Percentiles rank a stretch among this genome's conserved stretches.
phyloP scores from a whole-genome alignment of 2,329 filamentous ascomycete species.

The Knoxdaviesia capensis region DNA sequence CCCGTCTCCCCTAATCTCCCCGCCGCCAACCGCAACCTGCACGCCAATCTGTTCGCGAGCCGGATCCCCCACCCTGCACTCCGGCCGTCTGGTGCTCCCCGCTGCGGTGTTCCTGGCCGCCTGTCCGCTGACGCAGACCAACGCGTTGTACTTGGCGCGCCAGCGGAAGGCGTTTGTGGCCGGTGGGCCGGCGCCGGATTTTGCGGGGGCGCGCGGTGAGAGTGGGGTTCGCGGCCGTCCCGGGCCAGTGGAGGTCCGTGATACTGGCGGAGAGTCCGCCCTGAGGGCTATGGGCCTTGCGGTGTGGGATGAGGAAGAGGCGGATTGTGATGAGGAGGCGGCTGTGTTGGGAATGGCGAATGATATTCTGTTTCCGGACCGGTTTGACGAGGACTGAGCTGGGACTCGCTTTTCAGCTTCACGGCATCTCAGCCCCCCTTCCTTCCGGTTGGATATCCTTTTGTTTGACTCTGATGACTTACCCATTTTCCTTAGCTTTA shows the following conservation, averaged over 20 bases:
- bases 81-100: not conserved
- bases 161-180: conserved; percentile 21
- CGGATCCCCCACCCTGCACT: not conserved
- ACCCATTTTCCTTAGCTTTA: too few relatives aligned
- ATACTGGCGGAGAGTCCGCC: conserved; percentile 18
- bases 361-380: conserved; percentile 19
- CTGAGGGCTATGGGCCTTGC: conserved; percentile 19
- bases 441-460: too few relatives aligned
- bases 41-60: not conserved
- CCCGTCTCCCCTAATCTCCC: conserved; percentile 24
- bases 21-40: not conserved
- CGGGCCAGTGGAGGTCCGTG: conserved; percentile 16
- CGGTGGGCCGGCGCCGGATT: conserved; percentile 20
- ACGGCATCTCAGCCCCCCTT: too few relatives aligned
- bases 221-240: conserved; percentile 14
- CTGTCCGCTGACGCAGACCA: conserved; percentile 20
- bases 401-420: too few relatives aligned
- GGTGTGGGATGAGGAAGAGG: conserved; percentile 19
- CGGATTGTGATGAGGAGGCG: conserved; percentile 12
- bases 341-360: conserved; percentile 17
- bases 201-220: conserved; percentile 14
- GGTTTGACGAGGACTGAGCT: conserved; percentile 10
- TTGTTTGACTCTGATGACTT: too few relatives aligned
- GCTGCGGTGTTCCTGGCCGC: conserved; percentile 14
- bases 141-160: conserved; percentile 19